These are phyloP conservation scores for Diaporthe ampelina DNA, from an alignment of 2,329 filamentous ascomycete species.

Conservation along the genomic window DNA sequence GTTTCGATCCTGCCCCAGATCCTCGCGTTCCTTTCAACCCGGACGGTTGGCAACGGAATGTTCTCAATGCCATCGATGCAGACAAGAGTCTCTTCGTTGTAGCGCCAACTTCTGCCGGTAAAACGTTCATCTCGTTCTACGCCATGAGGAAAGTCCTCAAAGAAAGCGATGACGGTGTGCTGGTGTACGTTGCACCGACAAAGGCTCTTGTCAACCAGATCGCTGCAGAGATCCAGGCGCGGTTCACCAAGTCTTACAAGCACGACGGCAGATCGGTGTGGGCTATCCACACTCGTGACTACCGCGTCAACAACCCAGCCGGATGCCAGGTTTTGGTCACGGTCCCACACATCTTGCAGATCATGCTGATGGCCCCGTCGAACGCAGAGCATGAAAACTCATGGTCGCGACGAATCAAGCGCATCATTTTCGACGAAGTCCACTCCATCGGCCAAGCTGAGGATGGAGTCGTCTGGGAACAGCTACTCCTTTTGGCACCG, in stretches of 20 bases:
- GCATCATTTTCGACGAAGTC: constrained; percentile 87
- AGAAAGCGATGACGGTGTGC: constrained; percentile 75
- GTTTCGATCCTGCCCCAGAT: constrained; percentile 77
- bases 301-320: constrained; percentile 79
- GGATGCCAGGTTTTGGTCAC: constrained; percentile 84
- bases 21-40: constrained; percentile 78
- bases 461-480: constrained; percentile 84
- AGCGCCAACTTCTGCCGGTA: constrained; percentile 83
- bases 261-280: constrained; percentile 77
- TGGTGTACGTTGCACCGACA: constrained; percentile 85
- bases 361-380: constrained; percentile 77
- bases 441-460: constrained; percentile 84
- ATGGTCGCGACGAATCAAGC: constrained; percentile 77
- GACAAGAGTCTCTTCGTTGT: constrained; percentile 81
- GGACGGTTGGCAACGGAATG: constrained; percentile 81
- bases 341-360: constrained; percentile 83
- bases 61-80: constrained; percentile 80
- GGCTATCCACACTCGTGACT: constrained; percentile 84
- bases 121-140: constrained; percentile 88
- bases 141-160: constrained; percentile 84
- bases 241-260: constrained; percentile 77
- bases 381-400: constrained; percentile 68
- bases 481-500: constrained; percentile 79
- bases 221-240: constrained; percentile 81
- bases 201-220: constrained; percentile 89